Base-by-base conservation (phyloP, 1,284 basidiomycete genomes). In the Chondrostereum purpureum region DNA sequence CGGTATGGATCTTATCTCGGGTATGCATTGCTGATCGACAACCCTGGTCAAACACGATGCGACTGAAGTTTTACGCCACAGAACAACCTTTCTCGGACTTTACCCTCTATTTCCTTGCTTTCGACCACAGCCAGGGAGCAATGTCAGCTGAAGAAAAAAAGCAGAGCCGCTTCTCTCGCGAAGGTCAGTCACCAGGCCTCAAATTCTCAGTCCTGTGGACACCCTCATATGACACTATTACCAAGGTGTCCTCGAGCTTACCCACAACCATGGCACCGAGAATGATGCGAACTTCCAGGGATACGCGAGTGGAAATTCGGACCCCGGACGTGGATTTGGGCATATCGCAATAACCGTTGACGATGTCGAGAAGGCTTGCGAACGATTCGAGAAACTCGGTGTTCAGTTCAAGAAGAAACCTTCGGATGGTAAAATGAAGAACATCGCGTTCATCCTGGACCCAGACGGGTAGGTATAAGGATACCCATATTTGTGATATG, bases 241-340 rank as follows among this genome's bases (percentile, higher is more conserved):
- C n/a, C 39, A 52, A 80, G 84, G 86, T 45, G 70, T 93, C 46
- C 79, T 94, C 49, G 92, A 94, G 64, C 76, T 94, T 41, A 92
- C 88, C 8, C 85, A 90, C 69, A 93, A 93, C 69, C 87, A 89
- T 62, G 90, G 92, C 47, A 94, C 92, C 39, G 92, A 95, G 65
- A 68, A 63, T 50, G 88, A 95, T 63, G 56, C 80, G 48, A 64
- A 67, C 50, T 94, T 93, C 72, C 61, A 79, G 57, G 88, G 88
- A 36, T 94, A 95, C 63, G 73, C 80, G 11, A 83, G 64, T 54
- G 93, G 92, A 1, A 96, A 96, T 66, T 62, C 75, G 4, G 90
- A 94, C n/a, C 87, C 87, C 8, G 83, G 83, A 34, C 72, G 72
- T 47, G 73, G 73, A 10, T 94, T 93, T 57, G 90, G 92, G 1